Evolutionary conservation across 2,329 filamentous ascomycete species (phyloP), one percentile per base, ranked within the genome.

Genomic region (Kalmusia sp.): DNA sequence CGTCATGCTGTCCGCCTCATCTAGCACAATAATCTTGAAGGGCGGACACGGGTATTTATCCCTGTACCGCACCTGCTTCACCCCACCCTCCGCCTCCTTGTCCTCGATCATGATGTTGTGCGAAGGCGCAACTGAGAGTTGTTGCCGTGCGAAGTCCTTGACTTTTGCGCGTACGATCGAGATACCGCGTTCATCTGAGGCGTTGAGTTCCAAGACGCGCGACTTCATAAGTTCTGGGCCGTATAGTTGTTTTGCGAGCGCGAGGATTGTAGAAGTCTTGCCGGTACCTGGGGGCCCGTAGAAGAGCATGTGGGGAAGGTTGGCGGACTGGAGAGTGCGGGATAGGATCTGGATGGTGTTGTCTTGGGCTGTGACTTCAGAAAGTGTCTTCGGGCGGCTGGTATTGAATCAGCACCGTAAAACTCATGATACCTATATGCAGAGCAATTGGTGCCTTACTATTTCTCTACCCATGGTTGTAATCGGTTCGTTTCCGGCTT

Each of bases 401-500:
- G 2, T n/a, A n/a, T n/a, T n/a, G n/a, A n/a, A n/a, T n/a, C n/a
- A n/a, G n/a, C n/a, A n/a, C n/a, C n/a, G n/a, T n/a, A n/a, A n/a
- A n/a, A n/a, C n/a, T n/a, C n/a, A n/a, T n/a, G n/a, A n/a, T n/a
- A n/a, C n/a, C n/a, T 31, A 22, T n/a, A 17, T 17, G 27, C 15
- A n/a, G 9, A 8, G 12, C 7, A n/a, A 15, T 8, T 21, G 37
- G 34, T 21, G 17, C 58, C 72, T 51, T 81, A 96, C 93, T 97
- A 98, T 90, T 98, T 98, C 80, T 98, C 95, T 48, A 98, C 93
- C 95, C 95, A 99, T 67, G 95, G 95, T 70, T 97, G 93, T 63
- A 87, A 81, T 68, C 84, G 84, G 62, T 82, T 82, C 25, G 80
- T 80, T 54, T 90, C 86, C 70, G 85, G 88, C 68, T 81, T 82